phyloP scores from a whole-genome alignment of 371 early-diverging fungal genomes.

The Mycotypha africana region DNA sequence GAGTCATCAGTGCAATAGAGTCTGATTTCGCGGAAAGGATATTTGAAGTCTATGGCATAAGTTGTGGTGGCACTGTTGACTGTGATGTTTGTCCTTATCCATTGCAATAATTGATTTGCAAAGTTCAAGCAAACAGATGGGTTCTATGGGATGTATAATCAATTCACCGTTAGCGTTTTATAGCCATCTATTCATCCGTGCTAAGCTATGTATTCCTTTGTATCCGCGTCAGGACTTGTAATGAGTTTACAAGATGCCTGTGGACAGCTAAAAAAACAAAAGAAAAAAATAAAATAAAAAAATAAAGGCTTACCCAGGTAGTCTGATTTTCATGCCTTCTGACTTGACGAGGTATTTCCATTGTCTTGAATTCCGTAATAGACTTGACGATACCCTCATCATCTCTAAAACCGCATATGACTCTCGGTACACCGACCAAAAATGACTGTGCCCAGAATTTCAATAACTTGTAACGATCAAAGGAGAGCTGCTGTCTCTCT shows the following conservation, averaged over 20 bases:
- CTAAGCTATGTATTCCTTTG: too few species aligned
- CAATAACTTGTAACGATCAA: slow-evolving; percentile 80
- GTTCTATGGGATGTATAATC: too few species aligned
- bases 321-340: slow-evolving; percentile 45
- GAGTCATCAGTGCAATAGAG: slow-evolving; percentile 19
- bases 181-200: too few species aligned
- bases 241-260: too few species aligned
- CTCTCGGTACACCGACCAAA: slow-evolving; percentile 77
- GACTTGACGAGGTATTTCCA: slow-evolving; percentile 79
- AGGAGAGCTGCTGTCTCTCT: slow-evolving; percentile 43
- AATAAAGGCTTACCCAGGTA: slow-evolving; percentile 50
- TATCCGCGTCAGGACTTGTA: too few species aligned
- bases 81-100: slow-evolving; percentile 27
- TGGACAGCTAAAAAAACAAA: too few species aligned
- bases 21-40: slow-evolving; percentile 36
- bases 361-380: slow-evolving; percentile 63
- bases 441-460: slow-evolving; percentile 93
- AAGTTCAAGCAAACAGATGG: slow-evolving; percentile 48
- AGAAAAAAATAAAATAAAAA: too few species aligned
- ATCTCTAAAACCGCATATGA: slow-evolving; percentile 85
- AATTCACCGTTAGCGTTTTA: too few species aligned
- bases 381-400: slow-evolving; percentile 57
- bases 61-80: slow-evolving; percentile 38
- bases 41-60: slow-evolving; percentile 34
- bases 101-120: slow-evolving; percentile 36